A percentile compares a stretch with the other conserved stretches of the same genome.
These are phyloP conservation scores for Trichoderma polysporum DNA, from an alignment of 2,329 filamentous ascomycete genomes.

Conservation along the genomic window DNA sequence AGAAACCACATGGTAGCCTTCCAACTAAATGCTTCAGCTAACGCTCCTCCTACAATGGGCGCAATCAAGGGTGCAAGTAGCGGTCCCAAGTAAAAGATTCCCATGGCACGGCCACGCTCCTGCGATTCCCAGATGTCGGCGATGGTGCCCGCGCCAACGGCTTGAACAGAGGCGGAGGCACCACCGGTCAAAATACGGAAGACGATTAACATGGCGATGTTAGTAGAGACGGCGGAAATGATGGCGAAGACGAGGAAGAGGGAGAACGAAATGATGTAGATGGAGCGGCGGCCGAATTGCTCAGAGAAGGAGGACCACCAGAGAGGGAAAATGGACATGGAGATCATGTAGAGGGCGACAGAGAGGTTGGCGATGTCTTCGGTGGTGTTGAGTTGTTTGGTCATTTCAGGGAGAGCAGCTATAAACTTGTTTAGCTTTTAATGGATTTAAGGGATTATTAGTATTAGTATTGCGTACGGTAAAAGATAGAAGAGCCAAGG, in stretches of 20 bases:
- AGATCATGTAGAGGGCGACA: constrained; percentile 77
- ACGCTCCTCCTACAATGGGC: constrained; percentile 72
- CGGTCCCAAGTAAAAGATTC: constrained; percentile 77
- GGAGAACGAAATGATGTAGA: constrained; percentile 73
- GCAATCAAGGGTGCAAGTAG: constrained; percentile 71
- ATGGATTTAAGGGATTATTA: background rate
- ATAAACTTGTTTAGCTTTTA: background rate
- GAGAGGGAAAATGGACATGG: constrained; percentile 79
- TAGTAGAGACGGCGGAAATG: constrained; percentile 65
- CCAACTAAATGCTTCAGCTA: constrained; percentile 72
- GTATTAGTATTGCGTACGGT: constrained; percentile 56
- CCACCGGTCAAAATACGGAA: constrained; percentile 74
- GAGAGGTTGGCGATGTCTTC: constrained; percentile 71
- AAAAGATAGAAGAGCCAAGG: constrained; percentile 80
- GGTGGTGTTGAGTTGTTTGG: constrained; percentile 59
- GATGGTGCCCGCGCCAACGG: constrained; percentile 80
- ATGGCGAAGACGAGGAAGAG: constrained; percentile 71
- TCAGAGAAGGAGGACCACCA: constrained; percentile 88
- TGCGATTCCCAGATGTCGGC: constrained; percentile 75
- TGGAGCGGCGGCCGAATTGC: constrained; percentile 67
- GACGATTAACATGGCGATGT: constrained; percentile 73
- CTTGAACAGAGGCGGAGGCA: constrained; percentile 76
- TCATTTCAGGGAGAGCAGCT: constrained; percentile 69
- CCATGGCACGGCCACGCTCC: constrained; percentile 77
- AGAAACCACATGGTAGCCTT: constrained; percentile 77